Evolutionary conservation across 805 yeast species (phyloP).

Genomic region (Spathaspora gorwiae): DNA sequence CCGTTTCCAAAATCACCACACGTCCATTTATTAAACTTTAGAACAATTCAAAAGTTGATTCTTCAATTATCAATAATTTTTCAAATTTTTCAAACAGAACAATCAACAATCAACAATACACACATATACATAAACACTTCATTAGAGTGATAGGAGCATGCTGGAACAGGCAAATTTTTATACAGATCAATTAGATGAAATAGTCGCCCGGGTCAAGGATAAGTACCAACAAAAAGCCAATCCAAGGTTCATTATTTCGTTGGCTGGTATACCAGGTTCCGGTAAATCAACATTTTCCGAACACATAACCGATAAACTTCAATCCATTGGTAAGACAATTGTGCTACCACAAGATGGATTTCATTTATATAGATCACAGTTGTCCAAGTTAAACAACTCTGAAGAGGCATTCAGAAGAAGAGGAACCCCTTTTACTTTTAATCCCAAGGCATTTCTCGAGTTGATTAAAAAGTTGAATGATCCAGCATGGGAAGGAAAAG

Average conservation of each 20-base stretch:
- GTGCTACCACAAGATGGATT: slow-evolving; percentile 39
- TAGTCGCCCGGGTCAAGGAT: not conserved
- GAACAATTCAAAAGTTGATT: no score
- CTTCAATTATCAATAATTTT: no score
- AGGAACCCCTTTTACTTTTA: slow-evolving; percentile 87
- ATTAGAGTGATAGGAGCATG: no score
- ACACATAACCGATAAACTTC: slow-evolving; percentile 30
- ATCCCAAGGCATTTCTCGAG: slow-evolving; percentile 39
- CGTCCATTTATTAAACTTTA: no score
- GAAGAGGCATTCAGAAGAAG: slow-evolving; percentile 56
- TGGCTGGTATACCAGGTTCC: slow-evolving; percentile 81
- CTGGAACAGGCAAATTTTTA: no score
- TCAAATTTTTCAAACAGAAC: no score
- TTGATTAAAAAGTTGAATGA: slow-evolving; percentile 16
- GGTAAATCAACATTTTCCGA: slow-evolving; percentile 73
- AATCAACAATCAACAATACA: no score
- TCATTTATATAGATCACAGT: slow-evolving; percentile 30
- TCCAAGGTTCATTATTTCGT: slow-evolving; percentile 35
- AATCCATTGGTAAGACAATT: slow-evolving; percentile 11
- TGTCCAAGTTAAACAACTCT: slow-evolving; percentile 46
- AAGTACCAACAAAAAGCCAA: not conserved
- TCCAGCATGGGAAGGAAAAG: slow-evolving; percentile 16
- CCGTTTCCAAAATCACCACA: not conserved
- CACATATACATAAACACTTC: no score
- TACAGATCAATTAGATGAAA: not conserved